These are phyloP conservation scores for Collybia sordida DNA, from an alignment of 768 basidiomycete species.

Conservation along the genomic window DNA sequence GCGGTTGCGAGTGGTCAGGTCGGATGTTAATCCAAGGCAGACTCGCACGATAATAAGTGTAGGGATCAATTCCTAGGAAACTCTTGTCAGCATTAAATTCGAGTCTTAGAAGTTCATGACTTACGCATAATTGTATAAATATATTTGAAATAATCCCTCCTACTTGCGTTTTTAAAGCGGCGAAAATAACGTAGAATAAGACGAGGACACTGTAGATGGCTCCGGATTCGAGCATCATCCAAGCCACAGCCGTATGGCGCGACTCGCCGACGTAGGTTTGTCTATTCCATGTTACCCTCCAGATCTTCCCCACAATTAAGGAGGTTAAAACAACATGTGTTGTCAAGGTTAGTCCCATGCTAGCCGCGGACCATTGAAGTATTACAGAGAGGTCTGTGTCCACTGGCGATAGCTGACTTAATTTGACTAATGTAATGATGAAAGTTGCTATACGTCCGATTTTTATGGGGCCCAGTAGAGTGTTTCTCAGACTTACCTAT, in stretches of 20 bases:
- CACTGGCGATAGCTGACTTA: too few relatives aligned
- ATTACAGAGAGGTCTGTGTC: conserved; percentile 1
- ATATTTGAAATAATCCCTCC: conserved; percentile 11
- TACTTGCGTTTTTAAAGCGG: conserved; percentile 10
- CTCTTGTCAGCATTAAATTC: background rate
- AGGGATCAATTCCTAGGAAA: background rate
- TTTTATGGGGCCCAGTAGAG: too few relatives aligned
- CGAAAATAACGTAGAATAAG: conserved; percentile 11
- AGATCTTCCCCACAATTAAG: conserved; percentile 8
- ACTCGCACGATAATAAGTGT: background rate
- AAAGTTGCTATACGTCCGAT: too few relatives aligned
- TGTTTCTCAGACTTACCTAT: background rate
- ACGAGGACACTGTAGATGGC: conserved; percentile 13
- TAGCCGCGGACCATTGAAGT: background rate
- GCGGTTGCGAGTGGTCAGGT: background rate
- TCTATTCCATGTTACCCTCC: conserved; percentile 1
- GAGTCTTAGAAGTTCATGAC: background rate
- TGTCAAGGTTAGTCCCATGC: background rate
- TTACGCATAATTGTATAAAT: conserved; percentile 15
- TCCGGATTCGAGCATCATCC: conserved; percentile 18
- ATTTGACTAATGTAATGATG: too few relatives aligned
- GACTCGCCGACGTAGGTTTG: background rate
- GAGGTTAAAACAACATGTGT: conserved; percentile 3
- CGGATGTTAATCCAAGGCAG: background rate
- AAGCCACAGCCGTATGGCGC: conserved; percentile 9